Evolutionary conservation across 331 rosid genomes (phyloP).

Genomic region (Malus hybrid): DNA sequence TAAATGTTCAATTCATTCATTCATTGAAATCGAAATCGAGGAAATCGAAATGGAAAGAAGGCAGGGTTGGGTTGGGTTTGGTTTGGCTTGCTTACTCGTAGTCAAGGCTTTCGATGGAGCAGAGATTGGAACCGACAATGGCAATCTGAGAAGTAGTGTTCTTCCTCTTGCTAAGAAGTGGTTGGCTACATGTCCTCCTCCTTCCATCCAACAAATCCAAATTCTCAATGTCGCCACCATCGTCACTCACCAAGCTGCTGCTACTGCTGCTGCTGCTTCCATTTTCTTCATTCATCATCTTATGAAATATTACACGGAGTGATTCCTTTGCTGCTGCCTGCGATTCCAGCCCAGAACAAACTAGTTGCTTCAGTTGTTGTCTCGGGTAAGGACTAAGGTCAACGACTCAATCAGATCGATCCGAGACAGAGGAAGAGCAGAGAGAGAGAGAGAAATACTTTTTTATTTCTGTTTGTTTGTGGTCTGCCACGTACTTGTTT

Average conservation of each 20-base stretch:
- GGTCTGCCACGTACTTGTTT: too few relatives aligned
- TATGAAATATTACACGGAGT: too few relatives aligned
- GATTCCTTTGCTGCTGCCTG: too few relatives aligned
- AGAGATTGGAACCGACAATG: conserved; percentile 62
- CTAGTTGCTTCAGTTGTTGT: too few relatives aligned
- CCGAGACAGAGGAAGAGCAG: too few relatives aligned
- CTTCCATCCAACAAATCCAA: not conserved
- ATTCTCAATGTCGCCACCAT: not conserved
- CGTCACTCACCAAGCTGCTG: not conserved
- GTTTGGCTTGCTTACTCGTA: conserved; percentile 41
- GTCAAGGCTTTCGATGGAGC: conserved; percentile 76
- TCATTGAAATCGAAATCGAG: not conserved
- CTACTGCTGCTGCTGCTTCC: not conserved
- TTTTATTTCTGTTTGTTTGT: too few relatives aligned
- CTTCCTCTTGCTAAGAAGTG: conserved; percentile 38
- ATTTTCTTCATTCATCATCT: not conserved
- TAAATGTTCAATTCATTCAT: not conserved
- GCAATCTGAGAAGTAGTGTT: conserved; percentile 73
- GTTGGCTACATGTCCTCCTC: conserved; percentile 9
- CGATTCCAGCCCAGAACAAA: too few relatives aligned
- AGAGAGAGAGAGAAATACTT: too few relatives aligned
- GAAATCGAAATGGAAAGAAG: not conserved
- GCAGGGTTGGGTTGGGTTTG: not conserved
- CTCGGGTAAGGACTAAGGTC: too few relatives aligned
- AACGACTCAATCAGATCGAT: too few relatives aligned